These are phyloP conservation scores for Aspergillus japonicus DNA, from an alignment of 2,329 filamentous ascomycete genomes.

Conservation along the genomic window DNA sequence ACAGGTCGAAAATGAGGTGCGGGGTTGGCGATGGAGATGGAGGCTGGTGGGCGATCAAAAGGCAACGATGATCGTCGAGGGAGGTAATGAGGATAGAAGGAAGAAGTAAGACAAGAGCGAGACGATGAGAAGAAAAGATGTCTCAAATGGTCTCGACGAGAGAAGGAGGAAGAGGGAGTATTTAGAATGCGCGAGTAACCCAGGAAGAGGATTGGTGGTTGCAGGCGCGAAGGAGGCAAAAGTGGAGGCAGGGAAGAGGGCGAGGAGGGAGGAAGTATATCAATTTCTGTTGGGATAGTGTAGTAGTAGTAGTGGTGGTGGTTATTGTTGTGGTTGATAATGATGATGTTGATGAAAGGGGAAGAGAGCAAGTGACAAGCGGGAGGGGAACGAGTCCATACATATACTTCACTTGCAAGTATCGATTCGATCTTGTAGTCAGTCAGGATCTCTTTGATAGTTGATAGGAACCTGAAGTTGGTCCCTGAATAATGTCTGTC, in stretches of 20 bases:
- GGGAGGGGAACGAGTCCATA: slow-evolving; percentile 23
- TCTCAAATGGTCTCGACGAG: slow-evolving; percentile 5
- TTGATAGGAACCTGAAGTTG: slow-evolving; percentile 13
- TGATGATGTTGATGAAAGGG: slow-evolving; percentile 17
- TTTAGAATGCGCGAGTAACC: slow-evolving; percentile 6
- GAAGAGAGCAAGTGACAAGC: slow-evolving; percentile 15
- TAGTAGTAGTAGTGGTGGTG: neutral
- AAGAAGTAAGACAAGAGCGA: slow-evolving; percentile 8
- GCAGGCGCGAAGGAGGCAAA: slow-evolving; percentile 5
- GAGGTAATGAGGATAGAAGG: neutral
- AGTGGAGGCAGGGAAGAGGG: slow-evolving; percentile 12
- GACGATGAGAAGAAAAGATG: slow-evolving; percentile 12
- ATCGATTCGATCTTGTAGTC: neutral
- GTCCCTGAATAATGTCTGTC: slow-evolving; percentile 8
- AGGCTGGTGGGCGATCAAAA: slow-evolving; percentile 10
- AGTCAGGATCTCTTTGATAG: neutral
- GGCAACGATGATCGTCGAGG: neutral
- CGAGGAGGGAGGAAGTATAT: slow-evolving; percentile 13
- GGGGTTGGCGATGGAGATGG: slow-evolving; percentile 14
- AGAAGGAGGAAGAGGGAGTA: slow-evolving; percentile 10
- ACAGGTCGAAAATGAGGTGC: slow-evolving; percentile 11
- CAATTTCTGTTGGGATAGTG: slow-evolving; percentile 9
- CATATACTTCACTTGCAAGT: slow-evolving; percentile 4
- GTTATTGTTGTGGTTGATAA: neutral
- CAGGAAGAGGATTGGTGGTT: neutral